phyloP scores from a whole-genome alignment of 768 basidiomycete genomes.

The Xanthoconium stramineum region DNA sequence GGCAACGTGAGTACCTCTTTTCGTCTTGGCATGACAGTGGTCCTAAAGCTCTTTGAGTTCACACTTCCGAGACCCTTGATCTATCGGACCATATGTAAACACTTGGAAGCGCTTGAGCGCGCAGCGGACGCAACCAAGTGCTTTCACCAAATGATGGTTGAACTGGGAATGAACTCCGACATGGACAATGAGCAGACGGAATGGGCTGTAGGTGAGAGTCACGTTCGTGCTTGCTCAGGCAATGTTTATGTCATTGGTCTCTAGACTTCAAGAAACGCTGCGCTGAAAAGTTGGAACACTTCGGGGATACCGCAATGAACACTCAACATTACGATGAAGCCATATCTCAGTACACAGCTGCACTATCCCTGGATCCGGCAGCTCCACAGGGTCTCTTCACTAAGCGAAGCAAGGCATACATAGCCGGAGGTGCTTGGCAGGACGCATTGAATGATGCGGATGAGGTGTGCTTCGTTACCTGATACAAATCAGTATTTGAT shows the following conservation, averaged over 20 bases:
- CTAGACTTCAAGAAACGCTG: not conserved
- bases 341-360: not conserved
- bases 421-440: not conserved
- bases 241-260: not conserved
- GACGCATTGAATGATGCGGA: not conserved
- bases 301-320: not conserved
- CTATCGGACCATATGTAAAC: not conserved
- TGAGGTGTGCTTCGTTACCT: not conserved
- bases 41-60: not conserved
- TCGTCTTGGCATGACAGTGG: not conserved
- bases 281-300: not conserved
- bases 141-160: too few relatives aligned
- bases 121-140: too few relatives aligned
- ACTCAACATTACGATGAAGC: not conserved
- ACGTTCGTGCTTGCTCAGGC: not conserved
- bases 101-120: not conserved
- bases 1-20: not conserved
- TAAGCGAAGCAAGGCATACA: not conserved
- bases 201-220: conserved; percentile 2
- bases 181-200: not conserved
- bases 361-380: not conserved
- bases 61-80: not conserved
- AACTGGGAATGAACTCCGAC: not conserved
- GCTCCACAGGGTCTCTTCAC: not conserved
- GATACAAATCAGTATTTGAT: too few relatives aligned